Base-by-base conservation (phyloP, 2,329 filamentous ascomycete genomes). In the Colletotrichum magnum region DNA sequence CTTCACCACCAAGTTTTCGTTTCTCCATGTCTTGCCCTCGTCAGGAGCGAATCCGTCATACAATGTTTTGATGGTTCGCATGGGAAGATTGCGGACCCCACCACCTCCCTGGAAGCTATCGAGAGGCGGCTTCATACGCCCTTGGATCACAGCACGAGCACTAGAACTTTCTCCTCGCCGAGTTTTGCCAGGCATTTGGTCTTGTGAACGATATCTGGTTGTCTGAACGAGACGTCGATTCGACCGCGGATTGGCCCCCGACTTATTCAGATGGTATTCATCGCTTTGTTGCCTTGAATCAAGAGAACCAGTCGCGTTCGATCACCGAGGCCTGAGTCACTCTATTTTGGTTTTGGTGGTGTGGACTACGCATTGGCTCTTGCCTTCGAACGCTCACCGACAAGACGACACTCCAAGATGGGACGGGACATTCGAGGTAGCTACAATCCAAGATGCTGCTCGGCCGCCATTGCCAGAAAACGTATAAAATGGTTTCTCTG, bases 311-410 rank as follows among this genome's bases (percentile, higher is more conserved):
- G 48, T 69, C 39, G 51, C 18, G 50, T 60, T 15, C 28, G 43
- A 6, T 41, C 39, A 41, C 12, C 4, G 36, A 6, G 13, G 4
- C 50, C 21, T 66, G 66, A 69, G 61, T 61, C 66, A 67, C 63
- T 57, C 21, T 53, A 9, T 32, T 6, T 12, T 3, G 15, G 36
- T 18, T 36, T 12, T 48, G 51, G 50, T 67, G 62, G 50, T 61
- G 56, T 67, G 61, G 47, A 26, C 32, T 68, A 4, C 16, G 10
- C 21, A 45, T 32, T 47, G 47, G 28, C 61, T 43, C 12, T 65
- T 6, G 15, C n/a, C 12, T n/a, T 48, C 16, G 26, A 32, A 43
- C 43, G 18, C 32, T 12, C 28, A 18, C 24, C 21, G 45, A 16
- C 15, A 39, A 24, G 24, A 4, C 32, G n/a, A 43, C 24, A 24